Conservation (phyloP, 2,329 filamentous ascomycete genomes). For the Diaporthe longicolla region DNA sequence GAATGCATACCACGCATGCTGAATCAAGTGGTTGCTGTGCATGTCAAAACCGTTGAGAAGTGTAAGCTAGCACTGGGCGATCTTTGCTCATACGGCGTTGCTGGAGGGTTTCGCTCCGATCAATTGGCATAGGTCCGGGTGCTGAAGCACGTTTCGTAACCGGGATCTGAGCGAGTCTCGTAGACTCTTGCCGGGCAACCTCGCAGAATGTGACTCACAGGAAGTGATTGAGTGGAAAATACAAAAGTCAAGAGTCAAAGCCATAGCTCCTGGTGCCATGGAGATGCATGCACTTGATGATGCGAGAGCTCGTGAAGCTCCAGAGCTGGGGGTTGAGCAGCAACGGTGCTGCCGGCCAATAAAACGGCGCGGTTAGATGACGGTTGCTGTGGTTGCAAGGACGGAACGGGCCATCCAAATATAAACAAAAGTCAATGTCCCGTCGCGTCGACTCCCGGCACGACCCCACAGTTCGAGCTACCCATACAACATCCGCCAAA, state of each 20-base stretch:
- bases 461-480: slow-evolving; percentile 32
- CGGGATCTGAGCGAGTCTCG: too few species aligned
- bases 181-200: not conserved
- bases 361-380: not conserved
- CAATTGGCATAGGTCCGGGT: not conserved
- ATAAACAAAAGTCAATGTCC: slow-evolving; percentile 32
- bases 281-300: slow-evolving; percentile 10
- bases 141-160: not conserved
- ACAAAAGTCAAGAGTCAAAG: not conserved
- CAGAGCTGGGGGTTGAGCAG: slow-evolving; percentile 29
- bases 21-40: not conserved
- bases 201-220: not conserved
- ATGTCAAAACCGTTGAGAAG: not conserved
- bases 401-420: slow-evolving; percentile 16
- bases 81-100: not conserved
- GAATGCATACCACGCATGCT: too few species aligned
- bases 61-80: not conserved
- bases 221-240: not conserved
- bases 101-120: not conserved
- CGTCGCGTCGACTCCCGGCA: slow-evolving; percentile 34
- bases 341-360: slow-evolving; percentile 34
- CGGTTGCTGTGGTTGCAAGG: slow-evolving; percentile 32
- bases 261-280: slow-evolving; percentile 9
- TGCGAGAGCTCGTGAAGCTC: slow-evolving; percentile 14
- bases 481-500: not conserved